Evolutionary conservation across 352 stramenopile species (phyloP).

Genomic region (Pythium apleroticum): DNA sequence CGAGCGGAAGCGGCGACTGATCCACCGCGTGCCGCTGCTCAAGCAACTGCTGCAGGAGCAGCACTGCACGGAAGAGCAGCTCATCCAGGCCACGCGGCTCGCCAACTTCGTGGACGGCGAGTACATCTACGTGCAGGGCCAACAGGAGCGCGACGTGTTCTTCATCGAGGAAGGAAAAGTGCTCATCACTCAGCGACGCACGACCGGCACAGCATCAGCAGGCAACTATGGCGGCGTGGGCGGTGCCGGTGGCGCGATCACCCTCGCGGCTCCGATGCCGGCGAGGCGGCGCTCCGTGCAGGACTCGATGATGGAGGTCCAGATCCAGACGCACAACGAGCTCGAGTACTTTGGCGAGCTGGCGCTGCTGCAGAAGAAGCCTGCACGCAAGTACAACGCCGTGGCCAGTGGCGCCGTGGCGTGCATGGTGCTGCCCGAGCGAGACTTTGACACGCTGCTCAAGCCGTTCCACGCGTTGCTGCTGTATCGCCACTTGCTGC

Average conservation of each 20-base stretch:
- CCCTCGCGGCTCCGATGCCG: background rate
- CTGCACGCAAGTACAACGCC: constrained; percentile 42
- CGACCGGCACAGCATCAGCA: background rate
- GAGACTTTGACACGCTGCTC: constrained; percentile 43
- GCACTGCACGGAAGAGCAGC: constrained; percentile 41
- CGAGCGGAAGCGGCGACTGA: constrained; percentile 50
- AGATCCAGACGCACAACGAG: constrained; percentile 50
- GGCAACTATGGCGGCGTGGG: constrained; percentile 9
- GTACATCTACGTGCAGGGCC: constrained; percentile 66
- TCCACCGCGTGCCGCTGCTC: constrained; percentile 55
- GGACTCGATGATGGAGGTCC: constrained; percentile 54
- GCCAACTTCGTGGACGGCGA: constrained; percentile 49
- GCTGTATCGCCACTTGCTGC: constrained; percentile 53
- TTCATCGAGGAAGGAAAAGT: constrained; percentile 78
- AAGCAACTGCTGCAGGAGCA: constrained; percentile 43
- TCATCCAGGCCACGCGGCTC: constrained; percentile 39
- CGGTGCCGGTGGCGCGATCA: background rate
- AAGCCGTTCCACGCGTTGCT: constrained; percentile 56
- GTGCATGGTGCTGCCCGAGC: constrained; percentile 49
- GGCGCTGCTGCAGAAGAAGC: constrained; percentile 35
- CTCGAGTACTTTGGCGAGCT: constrained; percentile 76
- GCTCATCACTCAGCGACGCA: constrained; percentile 55
- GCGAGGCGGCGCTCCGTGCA: constrained; percentile 39
- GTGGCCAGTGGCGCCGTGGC: constrained; percentile 48
- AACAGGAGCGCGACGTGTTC: constrained; percentile 52